Percentiles rank a stretch among this genome's conserved stretches.
Conservation (phyloP, 768 basidiomycete species). For the Pulveroboletus sp. region DNA sequence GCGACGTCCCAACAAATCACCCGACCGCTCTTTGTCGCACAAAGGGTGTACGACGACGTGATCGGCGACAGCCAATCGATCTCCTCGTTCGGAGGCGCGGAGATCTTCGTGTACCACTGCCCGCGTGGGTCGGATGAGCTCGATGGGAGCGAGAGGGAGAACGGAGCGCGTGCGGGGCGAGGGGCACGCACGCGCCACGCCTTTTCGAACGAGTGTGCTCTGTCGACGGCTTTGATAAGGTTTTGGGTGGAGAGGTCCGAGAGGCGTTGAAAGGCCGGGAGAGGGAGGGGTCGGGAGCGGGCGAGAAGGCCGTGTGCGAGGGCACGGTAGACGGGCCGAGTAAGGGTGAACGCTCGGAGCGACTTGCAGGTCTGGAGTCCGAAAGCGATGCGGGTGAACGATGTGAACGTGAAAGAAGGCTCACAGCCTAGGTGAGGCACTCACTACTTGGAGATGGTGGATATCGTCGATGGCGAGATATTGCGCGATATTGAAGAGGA, state of each 20-base stretch:
- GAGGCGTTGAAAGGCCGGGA: constrained; percentile 66
- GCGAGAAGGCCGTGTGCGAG: constrained; percentile 59
- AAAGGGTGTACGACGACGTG: constrained; percentile 72
- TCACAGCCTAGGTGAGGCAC: constrained; percentile 20
- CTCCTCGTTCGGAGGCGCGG: constrained; percentile 61
- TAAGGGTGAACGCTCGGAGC: constrained; percentile 56
- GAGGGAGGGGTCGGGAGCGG: constrained; percentile 63
- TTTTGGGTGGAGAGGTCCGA: constrained; percentile 59
- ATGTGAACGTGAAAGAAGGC: not conserved
- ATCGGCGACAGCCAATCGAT: constrained; percentile 78
- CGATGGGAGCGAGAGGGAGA: constrained; percentile 22
- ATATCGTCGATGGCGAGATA: constrained; percentile 61
- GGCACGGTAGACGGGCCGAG: constrained; percentile 64
- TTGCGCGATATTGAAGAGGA: constrained; percentile 62
- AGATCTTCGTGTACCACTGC: constrained; percentile 66
- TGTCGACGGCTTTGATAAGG: constrained; percentile 60
- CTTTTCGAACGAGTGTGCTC: constrained; percentile 55
- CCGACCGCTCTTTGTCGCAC: constrained; percentile 70
- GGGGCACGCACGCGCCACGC: constrained; percentile 62
- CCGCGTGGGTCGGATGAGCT: constrained; percentile 22
- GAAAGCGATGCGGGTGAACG: not conserved
- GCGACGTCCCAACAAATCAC: constrained; percentile 77
- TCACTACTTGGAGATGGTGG: constrained; percentile 57
- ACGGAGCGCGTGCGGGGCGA: constrained; percentile 40
- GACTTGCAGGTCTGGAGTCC: constrained; percentile 54